Conservation (phyloP, 2,329 filamentous ascomycete genomes). For the Camptophora hylomeconis region DNA sequence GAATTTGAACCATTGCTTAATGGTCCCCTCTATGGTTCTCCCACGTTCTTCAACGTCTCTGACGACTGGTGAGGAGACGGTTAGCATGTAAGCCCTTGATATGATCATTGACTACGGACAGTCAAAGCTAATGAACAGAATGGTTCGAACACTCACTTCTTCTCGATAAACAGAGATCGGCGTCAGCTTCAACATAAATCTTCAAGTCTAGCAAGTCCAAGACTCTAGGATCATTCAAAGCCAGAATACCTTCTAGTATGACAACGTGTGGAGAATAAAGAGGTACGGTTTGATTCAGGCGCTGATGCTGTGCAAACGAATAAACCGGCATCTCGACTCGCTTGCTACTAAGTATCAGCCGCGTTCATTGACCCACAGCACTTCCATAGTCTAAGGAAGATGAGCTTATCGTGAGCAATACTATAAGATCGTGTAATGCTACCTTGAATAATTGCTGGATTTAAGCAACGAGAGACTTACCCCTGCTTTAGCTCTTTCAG, state of each 20-base stretch:
- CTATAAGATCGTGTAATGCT: no score
- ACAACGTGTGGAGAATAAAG: constrained; percentile 96
- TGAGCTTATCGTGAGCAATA: no score
- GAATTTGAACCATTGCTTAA: constrained; percentile 95
- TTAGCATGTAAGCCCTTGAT: no score
- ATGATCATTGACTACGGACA: background rate
- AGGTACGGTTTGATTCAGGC: constrained; percentile 64
- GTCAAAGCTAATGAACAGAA: background rate
- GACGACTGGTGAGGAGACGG: constrained; percentile 57
- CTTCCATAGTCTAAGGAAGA: no score
- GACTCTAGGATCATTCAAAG: constrained; percentile 76
- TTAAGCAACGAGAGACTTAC: constrained; percentile 39
- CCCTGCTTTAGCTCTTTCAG: constrained; percentile 80
- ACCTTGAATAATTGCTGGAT: no score
- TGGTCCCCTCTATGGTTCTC: constrained; percentile 83
- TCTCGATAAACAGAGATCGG: constrained; percentile 81
- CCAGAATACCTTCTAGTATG: constrained; percentile 91
- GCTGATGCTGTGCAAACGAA: constrained; percentile 83
- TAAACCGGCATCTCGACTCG: constrained; percentile 80
- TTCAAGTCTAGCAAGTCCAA: constrained; percentile 83
- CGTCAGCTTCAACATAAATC: constrained; percentile 95
- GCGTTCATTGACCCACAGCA: no score
- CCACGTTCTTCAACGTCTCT: constrained; percentile 83
- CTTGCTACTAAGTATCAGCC: no score
- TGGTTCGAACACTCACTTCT: constrained; percentile 51